These are phyloP conservation scores for Craterostigma plantagineum DNA, from an alignment of 257 asterid species.

Conservation along the genomic window DNA sequence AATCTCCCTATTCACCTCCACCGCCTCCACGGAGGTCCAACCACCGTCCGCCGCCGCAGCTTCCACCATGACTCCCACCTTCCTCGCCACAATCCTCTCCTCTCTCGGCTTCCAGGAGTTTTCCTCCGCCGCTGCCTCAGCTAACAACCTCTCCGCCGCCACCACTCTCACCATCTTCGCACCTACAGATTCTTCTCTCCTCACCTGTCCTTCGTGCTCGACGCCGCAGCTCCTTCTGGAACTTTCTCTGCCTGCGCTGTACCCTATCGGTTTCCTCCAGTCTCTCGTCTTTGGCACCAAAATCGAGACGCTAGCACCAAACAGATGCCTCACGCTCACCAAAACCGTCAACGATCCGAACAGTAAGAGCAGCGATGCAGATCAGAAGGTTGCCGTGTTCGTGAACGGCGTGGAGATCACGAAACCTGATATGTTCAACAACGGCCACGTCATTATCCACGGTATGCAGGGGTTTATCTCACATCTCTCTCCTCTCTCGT, in stretches of 20 bases:
- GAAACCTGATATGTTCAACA: constrained; percentile 49
- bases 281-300: constrained; percentile 64
- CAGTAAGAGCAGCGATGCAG: no score
- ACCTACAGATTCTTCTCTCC: constrained; percentile 61
- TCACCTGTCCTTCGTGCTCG: constrained; percentile 59
- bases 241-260: constrained; percentile 65
- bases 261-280: constrained; percentile 41
- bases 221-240: constrained; percentile 56
- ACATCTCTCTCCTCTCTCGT: constrained; percentile 54
- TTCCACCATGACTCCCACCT: constrained; percentile 22
- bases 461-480: constrained; percentile 50
- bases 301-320: constrained; percentile 51
- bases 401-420: constrained; percentile 50
- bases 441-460: constrained; percentile 44
- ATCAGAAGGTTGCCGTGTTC: constrained; percentile 10
- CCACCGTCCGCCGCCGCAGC: constrained; percentile 22
- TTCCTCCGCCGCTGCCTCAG: constrained; percentile 41
- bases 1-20: constrained; percentile 26
- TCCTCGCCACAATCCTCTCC: constrained; percentile 49
- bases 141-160: constrained; percentile 41
- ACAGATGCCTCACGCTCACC: constrained; percentile 62
- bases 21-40: constrained; percentile 12
- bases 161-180: constrained; percentile 73
- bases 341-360: constrained; percentile 15
- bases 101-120: constrained; percentile 71